Evolutionary conservation across 208 protist species (phyloP).

Genomic region (Trypanosoma melophagium): DNA sequence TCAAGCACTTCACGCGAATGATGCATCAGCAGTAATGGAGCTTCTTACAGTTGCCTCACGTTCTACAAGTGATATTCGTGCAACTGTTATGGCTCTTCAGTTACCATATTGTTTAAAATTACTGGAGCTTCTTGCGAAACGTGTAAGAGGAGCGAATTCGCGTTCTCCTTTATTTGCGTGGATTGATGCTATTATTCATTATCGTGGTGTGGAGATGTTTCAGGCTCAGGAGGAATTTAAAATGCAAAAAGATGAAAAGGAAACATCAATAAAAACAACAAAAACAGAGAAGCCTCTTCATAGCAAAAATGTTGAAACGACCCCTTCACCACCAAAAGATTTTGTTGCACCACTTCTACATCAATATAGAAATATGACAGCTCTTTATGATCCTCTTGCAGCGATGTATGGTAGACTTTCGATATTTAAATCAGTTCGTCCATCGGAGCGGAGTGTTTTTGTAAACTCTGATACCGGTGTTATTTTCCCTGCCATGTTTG

Average conservation of each 20-base stretch:
- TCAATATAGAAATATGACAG: constrained; percentile 67
- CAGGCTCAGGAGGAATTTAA: constrained; percentile 44
- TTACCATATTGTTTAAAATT: constrained; percentile 79
- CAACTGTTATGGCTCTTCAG: constrained; percentile 67
- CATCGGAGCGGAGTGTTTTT: constrained; percentile 62
- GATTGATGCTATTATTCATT: constrained; percentile 74
- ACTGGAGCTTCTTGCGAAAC: constrained; percentile 61
- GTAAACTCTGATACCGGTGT: constrained; percentile 65
- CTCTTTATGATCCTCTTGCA: constrained; percentile 70
- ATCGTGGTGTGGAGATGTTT: constrained; percentile 79
- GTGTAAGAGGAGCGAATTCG: constrained; percentile 39
- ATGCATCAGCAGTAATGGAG: constrained; percentile 77
- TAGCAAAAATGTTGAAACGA: neutral
- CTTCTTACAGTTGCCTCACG: constrained; percentile 69
- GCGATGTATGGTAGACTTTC: constrained; percentile 72
- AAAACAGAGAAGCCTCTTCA: neutral
- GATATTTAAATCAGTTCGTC: constrained; percentile 78
- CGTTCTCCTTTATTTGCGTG: constrained; percentile 75
- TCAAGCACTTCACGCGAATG: constrained; percentile 81
- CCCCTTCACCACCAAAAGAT: constrained; percentile 54
- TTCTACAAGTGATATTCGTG: constrained; percentile 49
- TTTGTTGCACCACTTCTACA: constrained; percentile 78
- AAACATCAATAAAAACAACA: constrained; percentile 16
- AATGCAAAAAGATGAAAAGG: constrained; percentile 1
- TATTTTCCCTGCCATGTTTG: constrained; percentile 78